These are phyloP conservation scores for Stenocarpella maydis DNA, from an alignment of 2,329 filamentous ascomycete species.

Conservation along the genomic window DNA sequence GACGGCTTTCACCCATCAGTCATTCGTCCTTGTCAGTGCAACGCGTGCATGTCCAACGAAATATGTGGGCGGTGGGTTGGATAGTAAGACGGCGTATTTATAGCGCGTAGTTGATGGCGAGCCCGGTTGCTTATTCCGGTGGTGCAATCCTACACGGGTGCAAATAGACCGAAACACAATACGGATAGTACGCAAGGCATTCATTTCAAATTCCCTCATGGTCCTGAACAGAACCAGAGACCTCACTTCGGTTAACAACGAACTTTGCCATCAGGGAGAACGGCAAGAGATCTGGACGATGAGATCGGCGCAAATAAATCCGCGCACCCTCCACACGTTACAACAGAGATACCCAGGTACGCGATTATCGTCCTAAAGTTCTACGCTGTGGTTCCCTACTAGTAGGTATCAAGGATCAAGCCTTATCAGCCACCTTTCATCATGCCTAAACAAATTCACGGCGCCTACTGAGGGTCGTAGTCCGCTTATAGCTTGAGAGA, in stretches of 20 bases:
- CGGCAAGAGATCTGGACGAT: too few species aligned
- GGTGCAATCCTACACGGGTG: neutral
- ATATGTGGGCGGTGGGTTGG: neutral
- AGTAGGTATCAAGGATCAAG: too few species aligned
- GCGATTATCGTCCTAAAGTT: neutral
- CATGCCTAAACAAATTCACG: neutral
- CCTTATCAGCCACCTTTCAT: too few species aligned
- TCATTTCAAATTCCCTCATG: too few species aligned
- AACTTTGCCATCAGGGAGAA: too few species aligned
- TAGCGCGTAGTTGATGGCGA: neutral
- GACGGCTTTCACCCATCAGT: neutral
- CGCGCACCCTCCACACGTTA: too few species aligned
- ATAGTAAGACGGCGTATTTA: neutral
- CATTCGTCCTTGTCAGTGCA: neutral
- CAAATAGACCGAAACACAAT: too few species aligned
- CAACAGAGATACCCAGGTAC: too few species aligned
- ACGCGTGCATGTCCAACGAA: neutral
- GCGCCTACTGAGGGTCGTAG: neutral
- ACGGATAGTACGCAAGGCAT: neutral
- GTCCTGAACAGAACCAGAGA: too few species aligned
- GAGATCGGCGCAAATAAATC: too few species aligned
- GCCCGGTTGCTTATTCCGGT: neutral
- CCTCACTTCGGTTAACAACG: too few species aligned
- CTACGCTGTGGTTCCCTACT: too few species aligned
- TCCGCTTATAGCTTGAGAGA: neutral